phyloP scores from a whole-genome alignment of 305 asterid species.

The Fraxinus dipetala region DNA sequence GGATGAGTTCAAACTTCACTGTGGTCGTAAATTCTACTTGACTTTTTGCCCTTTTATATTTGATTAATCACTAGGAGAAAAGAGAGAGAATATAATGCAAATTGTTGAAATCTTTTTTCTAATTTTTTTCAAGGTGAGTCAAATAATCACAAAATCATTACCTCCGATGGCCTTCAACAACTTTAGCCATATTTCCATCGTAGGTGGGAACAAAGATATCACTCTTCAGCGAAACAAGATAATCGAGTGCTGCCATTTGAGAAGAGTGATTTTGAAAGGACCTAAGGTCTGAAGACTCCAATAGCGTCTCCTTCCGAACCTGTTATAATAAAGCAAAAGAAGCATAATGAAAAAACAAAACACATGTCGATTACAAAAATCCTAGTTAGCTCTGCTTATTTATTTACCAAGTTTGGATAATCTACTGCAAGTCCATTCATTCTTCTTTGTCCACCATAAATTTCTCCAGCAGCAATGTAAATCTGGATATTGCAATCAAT shows the following conservation, averaged over 20 bases:
- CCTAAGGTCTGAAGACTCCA: constrained; percentile 62
- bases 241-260: constrained; percentile 86
- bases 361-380: neutral
- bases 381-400: constrained; percentile 1
- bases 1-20: neutral
- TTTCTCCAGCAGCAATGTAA: constrained; percentile 85
- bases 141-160: constrained; percentile 16
- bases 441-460: constrained; percentile 70
- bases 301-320: constrained; percentile 77
- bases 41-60: neutral
- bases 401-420: constrained; percentile 69
- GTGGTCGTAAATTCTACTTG: neutral
- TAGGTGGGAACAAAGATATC: constrained; percentile 79
- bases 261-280: constrained; percentile 74
- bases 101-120: neutral
- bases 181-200: constrained; percentile 89
- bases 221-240: constrained; percentile 77
- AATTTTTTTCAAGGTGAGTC: neutral
- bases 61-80: neutral
- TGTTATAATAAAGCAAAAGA: constrained; percentile 26
- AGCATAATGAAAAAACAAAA: neutral
- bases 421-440: constrained; percentile 49
- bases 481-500: constrained; percentile 59
- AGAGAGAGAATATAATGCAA: neutral
- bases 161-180: constrained; percentile 93